Evolutionary conservation across 192 early-diverging fungal genomes (phyloP).

Genomic region (Entomortierella chlamydospora): DNA sequence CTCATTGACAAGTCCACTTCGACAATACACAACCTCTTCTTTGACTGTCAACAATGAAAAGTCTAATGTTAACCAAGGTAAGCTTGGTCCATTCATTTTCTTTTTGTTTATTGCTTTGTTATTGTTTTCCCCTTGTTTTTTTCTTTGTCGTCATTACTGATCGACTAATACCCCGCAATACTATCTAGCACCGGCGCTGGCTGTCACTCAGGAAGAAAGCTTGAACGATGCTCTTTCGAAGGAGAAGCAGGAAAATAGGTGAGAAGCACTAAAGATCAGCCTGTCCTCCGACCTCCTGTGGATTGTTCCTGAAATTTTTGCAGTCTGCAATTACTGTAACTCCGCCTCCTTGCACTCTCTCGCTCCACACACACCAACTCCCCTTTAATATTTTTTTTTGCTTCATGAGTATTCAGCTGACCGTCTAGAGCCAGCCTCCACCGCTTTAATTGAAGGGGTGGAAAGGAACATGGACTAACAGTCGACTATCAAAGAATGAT

Average conservation of each 20-base stretch:
- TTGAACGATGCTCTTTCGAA: constrained; percentile 21
- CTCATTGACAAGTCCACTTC: constrained; percentile 4
- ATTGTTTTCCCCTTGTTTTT: neutral
- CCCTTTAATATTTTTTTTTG: too few species aligned
- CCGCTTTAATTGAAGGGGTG: neutral
- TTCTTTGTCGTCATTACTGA: neutral
- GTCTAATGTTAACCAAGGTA: constrained; percentile 41
- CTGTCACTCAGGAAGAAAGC: constrained; percentile 27
- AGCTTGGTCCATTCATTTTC: neutral
- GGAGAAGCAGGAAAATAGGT: constrained; percentile 47
- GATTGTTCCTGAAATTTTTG: constrained; percentile 10
- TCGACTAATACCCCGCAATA: neutral
- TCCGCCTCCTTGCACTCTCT: too few species aligned
- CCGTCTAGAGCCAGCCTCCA: too few species aligned
- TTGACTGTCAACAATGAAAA: constrained; percentile 29
- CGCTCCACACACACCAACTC: too few species aligned
- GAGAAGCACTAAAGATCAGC: neutral
- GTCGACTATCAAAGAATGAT: neutral
- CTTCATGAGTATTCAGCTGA: neutral
- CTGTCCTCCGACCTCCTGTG: neutral
- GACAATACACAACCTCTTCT: constrained; percentile 22
- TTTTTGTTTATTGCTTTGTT: neutral
- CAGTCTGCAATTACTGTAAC: neutral
- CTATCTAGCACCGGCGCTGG: constrained; percentile 39
- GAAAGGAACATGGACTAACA: neutral